Conservation (phyloP, 2,329 filamentous ascomycete genomes). For the Colletotrichum somersetense region DNA sequence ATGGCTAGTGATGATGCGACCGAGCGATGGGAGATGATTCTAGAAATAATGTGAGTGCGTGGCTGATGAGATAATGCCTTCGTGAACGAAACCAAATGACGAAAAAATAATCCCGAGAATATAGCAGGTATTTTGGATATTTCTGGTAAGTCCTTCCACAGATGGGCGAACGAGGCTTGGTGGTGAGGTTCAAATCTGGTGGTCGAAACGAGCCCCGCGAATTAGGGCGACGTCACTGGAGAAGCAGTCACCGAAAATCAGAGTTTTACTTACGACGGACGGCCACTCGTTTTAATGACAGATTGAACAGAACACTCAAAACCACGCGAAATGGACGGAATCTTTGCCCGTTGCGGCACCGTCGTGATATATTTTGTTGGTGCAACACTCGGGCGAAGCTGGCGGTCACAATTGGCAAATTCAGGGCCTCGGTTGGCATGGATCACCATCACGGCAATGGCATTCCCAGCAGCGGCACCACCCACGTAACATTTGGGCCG, state of each 20-base stretch:
- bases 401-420: conserved; percentile 21
- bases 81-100: background rate
- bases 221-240: conserved; percentile 20
- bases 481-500: no score
- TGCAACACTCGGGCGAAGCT: background rate
- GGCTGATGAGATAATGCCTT: background rate
- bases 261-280: conserved; percentile 31
- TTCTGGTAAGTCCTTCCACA: background rate
- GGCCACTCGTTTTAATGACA: background rate
- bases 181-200: background rate
- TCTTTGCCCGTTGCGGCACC: background rate
- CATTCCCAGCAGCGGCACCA: background rate
- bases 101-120: background rate
- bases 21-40: no score
- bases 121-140: no score
- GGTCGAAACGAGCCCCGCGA: conserved; percentile 8
- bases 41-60: background rate
- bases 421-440: background rate
- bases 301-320: background rate
- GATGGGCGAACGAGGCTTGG: background rate
- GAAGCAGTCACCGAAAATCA: conserved; percentile 16
- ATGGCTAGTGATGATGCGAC: conserved; percentile 25
- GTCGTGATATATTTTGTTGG: background rate
- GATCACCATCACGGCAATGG: background rate
- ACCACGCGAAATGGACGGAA: background rate